phyloP scores from a whole-genome alignment of 179 eudicot species.

The Beta macrorhiza region DNA sequence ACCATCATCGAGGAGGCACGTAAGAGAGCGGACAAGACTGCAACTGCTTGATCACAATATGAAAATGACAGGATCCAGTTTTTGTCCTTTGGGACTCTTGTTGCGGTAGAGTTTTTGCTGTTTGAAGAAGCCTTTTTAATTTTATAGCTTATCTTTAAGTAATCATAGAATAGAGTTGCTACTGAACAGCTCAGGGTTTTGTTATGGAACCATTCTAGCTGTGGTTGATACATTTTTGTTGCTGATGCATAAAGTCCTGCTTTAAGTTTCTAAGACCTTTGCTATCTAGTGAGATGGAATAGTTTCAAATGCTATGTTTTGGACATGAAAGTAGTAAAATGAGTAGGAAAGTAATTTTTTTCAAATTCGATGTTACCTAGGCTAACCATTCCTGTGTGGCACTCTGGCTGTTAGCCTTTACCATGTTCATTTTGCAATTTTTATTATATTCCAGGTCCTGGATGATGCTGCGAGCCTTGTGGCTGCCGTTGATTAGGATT shows the following conservation, averaged over 20 bases:
- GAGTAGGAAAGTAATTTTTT: not conserved
- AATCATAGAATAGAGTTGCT: constrained; percentile 12
- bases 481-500: not conserved
- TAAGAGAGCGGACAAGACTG: constrained; percentile 33
- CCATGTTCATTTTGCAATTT: not conserved
- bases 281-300: not conserved
- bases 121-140: not conserved
- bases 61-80: not conserved
- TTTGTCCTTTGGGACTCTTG: not conserved
- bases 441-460: not conserved
- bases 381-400: not conserved
- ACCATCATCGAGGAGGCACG: constrained; percentile 56
- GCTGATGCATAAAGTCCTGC: not conserved
- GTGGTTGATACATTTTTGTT: not conserved
- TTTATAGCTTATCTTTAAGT: not conserved
- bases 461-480: not conserved
- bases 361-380: too few species aligned
- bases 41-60: constrained; percentile 21
- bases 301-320: not conserved
- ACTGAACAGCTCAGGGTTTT: not conserved
- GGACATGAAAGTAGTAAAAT: not conserved
- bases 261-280: not conserved
- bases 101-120: not conserved
- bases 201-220: not conserved
- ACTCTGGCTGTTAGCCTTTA: not conserved